phyloP scores from a whole-genome alignment of 148 eudicot species.

The Bassia scoparia region DNA sequence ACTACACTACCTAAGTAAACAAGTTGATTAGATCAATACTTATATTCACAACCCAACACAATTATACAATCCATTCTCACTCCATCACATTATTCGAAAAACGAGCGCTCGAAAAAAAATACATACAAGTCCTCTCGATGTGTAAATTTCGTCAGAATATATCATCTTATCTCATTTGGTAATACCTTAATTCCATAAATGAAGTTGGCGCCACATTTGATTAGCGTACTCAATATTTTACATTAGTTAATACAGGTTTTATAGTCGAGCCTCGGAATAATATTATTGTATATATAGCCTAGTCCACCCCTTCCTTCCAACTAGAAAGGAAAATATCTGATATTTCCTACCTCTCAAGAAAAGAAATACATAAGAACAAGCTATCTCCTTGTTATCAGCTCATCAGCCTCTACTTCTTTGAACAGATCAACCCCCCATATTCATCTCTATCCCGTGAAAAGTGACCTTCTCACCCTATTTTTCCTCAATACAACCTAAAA shows the following conservation, averaged over 20 bases:
- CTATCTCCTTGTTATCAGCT: conserved; percentile 9
- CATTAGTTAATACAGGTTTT: too few relatives aligned
- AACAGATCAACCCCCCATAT: conserved; percentile 18
- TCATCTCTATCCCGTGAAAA: conserved; percentile 43
- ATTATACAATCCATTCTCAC: too few relatives aligned
- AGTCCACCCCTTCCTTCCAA: neutral
- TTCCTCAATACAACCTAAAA: neutral
- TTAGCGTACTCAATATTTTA: too few relatives aligned
- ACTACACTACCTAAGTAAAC: neutral
- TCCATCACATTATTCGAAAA: too few relatives aligned
- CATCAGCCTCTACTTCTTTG: conserved; percentile 14
- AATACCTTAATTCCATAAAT: too few relatives aligned
- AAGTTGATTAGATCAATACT: neutral
- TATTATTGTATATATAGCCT: neutral
- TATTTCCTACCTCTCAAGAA: neutral
- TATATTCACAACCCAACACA: neutral
- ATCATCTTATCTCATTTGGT: too few relatives aligned
- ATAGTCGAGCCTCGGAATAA: neutral
- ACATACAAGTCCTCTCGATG: neutral
- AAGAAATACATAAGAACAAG: conserved; percentile 1
- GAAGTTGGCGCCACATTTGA: too few relatives aligned
- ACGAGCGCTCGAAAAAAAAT: too few relatives aligned
- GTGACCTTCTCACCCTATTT: conserved; percentile 27
- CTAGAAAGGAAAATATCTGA: neutral
- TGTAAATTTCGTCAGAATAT: too few relatives aligned